Evolutionary conservation across 2,329 filamentous ascomycete species (phyloP).

Genomic region (Beauveria sp.): DNA sequence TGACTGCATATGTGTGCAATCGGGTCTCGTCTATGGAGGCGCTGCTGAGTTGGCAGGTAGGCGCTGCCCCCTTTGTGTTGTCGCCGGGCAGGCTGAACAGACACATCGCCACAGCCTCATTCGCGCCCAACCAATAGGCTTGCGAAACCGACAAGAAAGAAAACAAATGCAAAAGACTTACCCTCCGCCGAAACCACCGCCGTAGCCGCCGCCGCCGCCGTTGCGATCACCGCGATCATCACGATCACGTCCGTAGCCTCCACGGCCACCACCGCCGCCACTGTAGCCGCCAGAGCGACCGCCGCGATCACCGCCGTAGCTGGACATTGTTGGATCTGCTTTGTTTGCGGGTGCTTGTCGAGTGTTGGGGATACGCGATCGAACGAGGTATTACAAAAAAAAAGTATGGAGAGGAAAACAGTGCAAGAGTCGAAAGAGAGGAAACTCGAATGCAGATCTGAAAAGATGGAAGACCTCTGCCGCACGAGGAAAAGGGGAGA

Average conservation of each 20-base stretch:
- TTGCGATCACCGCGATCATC: slow-evolving; percentile 31
- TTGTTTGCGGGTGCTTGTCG: neutral
- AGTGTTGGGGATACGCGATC: neutral
- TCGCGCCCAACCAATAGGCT: neutral
- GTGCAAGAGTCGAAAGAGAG: neutral
- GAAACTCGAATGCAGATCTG: neutral
- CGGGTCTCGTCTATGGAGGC: neutral
- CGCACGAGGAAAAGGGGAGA: neutral
- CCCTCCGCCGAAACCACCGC: slow-evolving; percentile 23
- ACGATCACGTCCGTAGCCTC: slow-evolving; percentile 25
- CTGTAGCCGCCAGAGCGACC: slow-evolving; percentile 22
- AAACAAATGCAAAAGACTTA: slow-evolving; percentile 22
- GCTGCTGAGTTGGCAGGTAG: no score
- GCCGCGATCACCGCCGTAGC: slow-evolving; percentile 31
- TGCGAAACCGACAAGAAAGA: slow-evolving; percentile 3
- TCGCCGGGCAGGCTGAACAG: neutral
- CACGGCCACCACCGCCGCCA: slow-evolving; percentile 23
- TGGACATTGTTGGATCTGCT: slow-evolving; percentile 33
- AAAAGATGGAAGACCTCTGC: slow-evolving; percentile 2
- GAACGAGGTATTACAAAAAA: neutral
- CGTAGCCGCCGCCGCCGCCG: slow-evolving; percentile 29
- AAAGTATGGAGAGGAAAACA: slow-evolving; percentile 2
- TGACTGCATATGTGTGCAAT: neutral
- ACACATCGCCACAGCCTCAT: neutral
- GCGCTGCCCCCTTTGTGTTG: neutral